Conservation (phyloP, 2,329 filamentous ascomycete species). For the Diaporthe citri region DNA sequence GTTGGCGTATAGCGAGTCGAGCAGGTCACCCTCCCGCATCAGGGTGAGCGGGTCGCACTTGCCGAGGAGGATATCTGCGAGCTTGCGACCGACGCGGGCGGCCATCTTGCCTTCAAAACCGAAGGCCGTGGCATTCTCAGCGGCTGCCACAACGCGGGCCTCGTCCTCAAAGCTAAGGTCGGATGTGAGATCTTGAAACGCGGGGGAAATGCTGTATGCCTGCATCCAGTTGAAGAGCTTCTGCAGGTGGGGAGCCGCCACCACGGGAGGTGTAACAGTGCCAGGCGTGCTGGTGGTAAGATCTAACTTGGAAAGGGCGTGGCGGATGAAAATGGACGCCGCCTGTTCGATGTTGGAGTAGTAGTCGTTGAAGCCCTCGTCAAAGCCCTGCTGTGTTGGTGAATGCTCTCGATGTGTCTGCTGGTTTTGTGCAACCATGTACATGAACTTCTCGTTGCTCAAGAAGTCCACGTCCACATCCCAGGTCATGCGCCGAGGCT, state of each 20-base stretch:
- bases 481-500: constrained; percentile 37
- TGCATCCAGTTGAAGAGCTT: constrained; percentile 38
- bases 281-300: not conserved
- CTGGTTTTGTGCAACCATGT: not conserved
- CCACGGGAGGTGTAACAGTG: not conserved
- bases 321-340: constrained; percentile 37
- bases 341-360: constrained; percentile 25
- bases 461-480: constrained; percentile 35
- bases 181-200: not conserved
- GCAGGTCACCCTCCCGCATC: constrained; percentile 20
- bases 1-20: constrained; percentile 24
- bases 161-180: constrained; percentile 30
- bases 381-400: not conserved
- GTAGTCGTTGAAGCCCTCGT: not conserved
- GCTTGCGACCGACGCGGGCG: constrained; percentile 28
- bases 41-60: constrained; percentile 36
- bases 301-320: constrained; percentile 7
- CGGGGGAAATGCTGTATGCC: constrained; percentile 26
- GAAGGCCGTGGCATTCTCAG: not conserved
- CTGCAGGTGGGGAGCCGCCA: constrained; percentile 30
- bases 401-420: not conserved
- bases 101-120: constrained; percentile 33
- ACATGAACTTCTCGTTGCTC: constrained; percentile 11
- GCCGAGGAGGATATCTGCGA: constrained; percentile 29
- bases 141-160: constrained; percentile 26